These are phyloP conservation scores for Hymenoscyphus infarciens DNA, from an alignment of 2,329 filamentous ascomycete genomes.

Conservation along the genomic window DNA sequence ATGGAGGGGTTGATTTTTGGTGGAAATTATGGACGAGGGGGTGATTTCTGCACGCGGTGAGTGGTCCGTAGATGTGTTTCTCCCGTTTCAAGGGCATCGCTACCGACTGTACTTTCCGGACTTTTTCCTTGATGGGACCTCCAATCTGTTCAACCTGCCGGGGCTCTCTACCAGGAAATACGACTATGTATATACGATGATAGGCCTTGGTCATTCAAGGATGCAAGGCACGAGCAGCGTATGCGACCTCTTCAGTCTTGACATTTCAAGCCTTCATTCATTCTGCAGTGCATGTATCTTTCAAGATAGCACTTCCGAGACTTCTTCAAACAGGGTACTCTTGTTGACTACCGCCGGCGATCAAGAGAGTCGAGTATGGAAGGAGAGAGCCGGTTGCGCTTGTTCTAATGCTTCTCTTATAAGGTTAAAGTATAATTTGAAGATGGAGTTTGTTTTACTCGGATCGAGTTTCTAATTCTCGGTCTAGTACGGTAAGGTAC, in stretches of 20 bases:
- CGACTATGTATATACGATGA: not conserved
- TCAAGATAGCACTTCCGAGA: not conserved
- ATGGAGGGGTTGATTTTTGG: not conserved
- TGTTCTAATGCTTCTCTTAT: not conserved
- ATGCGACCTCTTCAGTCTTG: not conserved
- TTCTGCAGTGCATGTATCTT: not conserved
- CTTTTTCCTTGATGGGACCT: not conserved
- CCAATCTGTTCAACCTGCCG: not conserved
- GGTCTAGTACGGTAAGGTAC: no score
- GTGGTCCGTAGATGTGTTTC: not conserved
- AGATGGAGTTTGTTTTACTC: no score
- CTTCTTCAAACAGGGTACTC: no score
- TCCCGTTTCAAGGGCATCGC: constrained; percentile 1
- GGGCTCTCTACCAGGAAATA: not conserved
- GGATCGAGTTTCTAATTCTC: no score
- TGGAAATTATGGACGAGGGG: not conserved
- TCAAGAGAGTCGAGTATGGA: not conserved
- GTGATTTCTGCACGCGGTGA: not conserved
- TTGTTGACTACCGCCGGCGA: not conserved
- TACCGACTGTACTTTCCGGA: not conserved
- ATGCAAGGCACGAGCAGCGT: not conserved
- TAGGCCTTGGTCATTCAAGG: not conserved
- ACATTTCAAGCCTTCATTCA: not conserved
- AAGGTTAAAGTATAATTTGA: not conserved
- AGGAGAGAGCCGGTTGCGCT: not conserved